These are phyloP conservation scores for Tilletia walkeri DNA, from an alignment of 1,284 basidiomycete species.

Conservation along the genomic window DNA sequence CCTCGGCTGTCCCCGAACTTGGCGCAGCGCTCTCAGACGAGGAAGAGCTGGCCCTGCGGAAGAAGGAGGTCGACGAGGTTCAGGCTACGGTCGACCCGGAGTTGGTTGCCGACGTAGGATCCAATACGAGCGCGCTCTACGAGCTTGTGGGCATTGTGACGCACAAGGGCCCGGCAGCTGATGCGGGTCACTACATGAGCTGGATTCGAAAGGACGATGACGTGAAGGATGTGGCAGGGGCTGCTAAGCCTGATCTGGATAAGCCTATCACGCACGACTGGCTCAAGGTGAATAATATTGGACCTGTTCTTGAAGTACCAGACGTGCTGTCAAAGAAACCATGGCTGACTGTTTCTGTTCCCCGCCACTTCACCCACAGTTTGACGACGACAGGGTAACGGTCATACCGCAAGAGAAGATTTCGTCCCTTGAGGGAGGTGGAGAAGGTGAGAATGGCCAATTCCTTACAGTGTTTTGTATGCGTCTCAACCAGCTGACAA, in stretches of 20 bases:
- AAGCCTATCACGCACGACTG: constrained; percentile 35
- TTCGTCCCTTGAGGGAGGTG: constrained; percentile 46
- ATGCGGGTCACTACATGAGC: constrained; percentile 88
- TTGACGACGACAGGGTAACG: constrained; percentile 53
- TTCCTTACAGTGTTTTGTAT: neutral
- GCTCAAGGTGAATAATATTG: constrained; percentile 35
- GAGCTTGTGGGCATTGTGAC: constrained; percentile 90
- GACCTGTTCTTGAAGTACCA: no score
- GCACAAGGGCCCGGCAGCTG: constrained; percentile 92
- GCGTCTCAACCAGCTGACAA: neutral
- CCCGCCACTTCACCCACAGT: constrained; percentile 23
- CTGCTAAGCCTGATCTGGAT: constrained; percentile 7
- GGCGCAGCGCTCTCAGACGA: constrained; percentile 63
- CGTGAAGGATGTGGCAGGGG: constrained; percentile 16
- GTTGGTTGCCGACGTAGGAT: constrained; percentile 69
- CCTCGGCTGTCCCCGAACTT: constrained; percentile 18
- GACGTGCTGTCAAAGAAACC: neutral
- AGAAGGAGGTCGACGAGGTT: constrained; percentile 35
- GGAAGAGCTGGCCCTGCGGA: constrained; percentile 63
- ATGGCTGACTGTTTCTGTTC: neutral
- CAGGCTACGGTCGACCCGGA: constrained; percentile 65
- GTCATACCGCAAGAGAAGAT: constrained; percentile 49
- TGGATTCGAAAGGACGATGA: constrained; percentile 63
- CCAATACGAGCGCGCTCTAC: constrained; percentile 74
- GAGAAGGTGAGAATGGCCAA: constrained; percentile 27